A percentile compares a stretch with the other conserved stretches of the same genome.
These are phyloP conservation scores for Podospora pseudocomata DNA, from an alignment of 495 filamentous ascomycete genomes.

Conservation along the genomic window DNA sequence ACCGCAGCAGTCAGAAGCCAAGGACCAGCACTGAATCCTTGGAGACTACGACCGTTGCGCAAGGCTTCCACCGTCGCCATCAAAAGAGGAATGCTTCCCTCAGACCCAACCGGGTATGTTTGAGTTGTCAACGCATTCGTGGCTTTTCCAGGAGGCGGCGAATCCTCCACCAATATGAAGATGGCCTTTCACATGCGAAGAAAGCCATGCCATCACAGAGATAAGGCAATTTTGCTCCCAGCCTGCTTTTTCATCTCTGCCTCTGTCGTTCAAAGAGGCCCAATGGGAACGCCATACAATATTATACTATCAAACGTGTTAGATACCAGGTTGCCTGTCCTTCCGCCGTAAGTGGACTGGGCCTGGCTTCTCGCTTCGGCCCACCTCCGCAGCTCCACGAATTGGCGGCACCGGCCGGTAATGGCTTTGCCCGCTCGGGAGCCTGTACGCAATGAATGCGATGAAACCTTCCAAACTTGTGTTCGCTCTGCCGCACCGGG, in stretches of 20 bases:
- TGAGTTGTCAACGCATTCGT: too few relatives aligned
- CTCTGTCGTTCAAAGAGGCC: neutral
- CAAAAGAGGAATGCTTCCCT: neutral
- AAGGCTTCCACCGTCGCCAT: neutral
- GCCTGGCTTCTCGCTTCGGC: neutral
- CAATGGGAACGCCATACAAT: too few relatives aligned
- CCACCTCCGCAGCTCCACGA: neutral
- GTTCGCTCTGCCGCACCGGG: neutral
- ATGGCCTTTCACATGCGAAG: neutral
- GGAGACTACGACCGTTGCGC: neutral
- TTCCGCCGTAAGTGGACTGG: neutral
- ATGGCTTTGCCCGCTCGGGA: neutral
- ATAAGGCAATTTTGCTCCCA: neutral
- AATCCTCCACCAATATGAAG: neutral
- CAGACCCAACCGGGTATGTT: neutral
- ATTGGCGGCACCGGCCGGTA: neutral
- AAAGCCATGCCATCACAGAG: neutral
- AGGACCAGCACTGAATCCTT: neutral
- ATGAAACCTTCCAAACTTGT: neutral
- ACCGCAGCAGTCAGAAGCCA: too few relatives aligned
- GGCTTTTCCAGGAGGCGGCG: too few relatives aligned
- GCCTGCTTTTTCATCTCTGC: neutral
- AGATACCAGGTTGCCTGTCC: neutral
- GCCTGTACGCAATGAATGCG: neutral
- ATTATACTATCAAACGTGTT: neutral